Evolutionary conservation across 257 asterid species (phyloP).

Genomic region (Fraxinus pennsylvanica): DNA sequence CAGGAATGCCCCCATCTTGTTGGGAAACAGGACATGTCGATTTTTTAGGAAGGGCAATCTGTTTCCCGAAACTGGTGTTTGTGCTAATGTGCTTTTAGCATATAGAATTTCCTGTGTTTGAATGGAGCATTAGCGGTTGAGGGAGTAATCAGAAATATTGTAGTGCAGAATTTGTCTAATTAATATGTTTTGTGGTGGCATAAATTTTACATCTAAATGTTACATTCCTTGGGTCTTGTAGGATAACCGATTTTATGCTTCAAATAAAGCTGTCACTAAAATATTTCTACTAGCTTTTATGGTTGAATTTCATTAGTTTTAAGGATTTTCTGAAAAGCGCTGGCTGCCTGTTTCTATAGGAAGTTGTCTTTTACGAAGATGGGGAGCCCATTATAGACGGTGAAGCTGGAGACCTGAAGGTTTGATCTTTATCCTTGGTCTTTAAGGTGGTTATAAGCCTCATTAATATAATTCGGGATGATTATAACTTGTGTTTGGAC

Average conservation of each 20-base stretch:
- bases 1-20: not conserved
- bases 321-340: conserved; percentile 2
- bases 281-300: not conserved
- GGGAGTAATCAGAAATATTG: not conserved
- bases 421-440: conserved; percentile 31
- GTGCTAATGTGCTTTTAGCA: not conserved
- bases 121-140: not conserved
- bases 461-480: not conserved
- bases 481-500: conserved; percentile 20
- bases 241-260: not conserved
- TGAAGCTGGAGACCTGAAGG: conserved; percentile 97
- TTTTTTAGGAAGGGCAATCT: not conserved
- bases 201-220: not conserved
- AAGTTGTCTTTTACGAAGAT: conserved; percentile 87
- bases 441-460: not conserved
- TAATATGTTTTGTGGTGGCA: not conserved
- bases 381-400: conserved; percentile 97
- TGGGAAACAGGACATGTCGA: not conserved
- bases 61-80: not conserved
- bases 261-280: not conserved
- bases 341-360: conserved; percentile 47
- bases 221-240: not conserved
- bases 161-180: not conserved
- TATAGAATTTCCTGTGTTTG: not conserved
- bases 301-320: not conserved